phyloP scores from a whole-genome alignment of 768 basidiomycete species.

The Saitozyma sp. region DNA sequence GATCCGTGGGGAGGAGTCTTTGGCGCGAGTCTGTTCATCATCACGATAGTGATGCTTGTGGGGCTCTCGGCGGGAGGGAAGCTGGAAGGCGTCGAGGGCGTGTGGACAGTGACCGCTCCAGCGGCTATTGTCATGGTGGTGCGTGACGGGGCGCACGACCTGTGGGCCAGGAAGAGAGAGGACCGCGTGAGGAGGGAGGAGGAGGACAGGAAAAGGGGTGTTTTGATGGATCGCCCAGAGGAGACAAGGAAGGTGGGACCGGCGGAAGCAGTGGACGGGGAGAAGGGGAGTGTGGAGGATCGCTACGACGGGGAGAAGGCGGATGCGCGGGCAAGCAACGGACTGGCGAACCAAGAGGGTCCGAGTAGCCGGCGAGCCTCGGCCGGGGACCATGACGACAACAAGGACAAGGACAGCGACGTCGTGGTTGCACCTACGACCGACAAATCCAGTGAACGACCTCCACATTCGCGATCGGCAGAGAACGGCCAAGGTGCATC shows the following conservation, averaged over 20 bases:
- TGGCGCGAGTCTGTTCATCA: slow-evolving; percentile 66
- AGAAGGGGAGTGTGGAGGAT: background rate
- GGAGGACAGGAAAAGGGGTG: background rate
- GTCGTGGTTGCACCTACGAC: no score
- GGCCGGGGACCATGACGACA: no score
- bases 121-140: slow-evolving; percentile 72
- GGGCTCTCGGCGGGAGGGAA: slow-evolving; percentile 62
- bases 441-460: no score
- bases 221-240: background rate
- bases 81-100: slow-evolving; percentile 48
- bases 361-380: no score
- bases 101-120: slow-evolving; percentile 67
- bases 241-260: background rate
- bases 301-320: no score
- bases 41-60: slow-evolving; percentile 71
- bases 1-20: slow-evolving; percentile 75
- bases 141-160: slow-evolving; percentile 61
- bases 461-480: no score
- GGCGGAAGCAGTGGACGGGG: background rate
- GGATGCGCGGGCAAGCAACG: no score
- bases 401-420: no score
- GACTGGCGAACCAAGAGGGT: no score
- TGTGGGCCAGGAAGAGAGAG: slow-evolving; percentile 12
- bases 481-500: no score
- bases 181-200: background rate